Conservation (phyloP, 352 stramenopile species). For the Globisporangium parvum region DNA sequence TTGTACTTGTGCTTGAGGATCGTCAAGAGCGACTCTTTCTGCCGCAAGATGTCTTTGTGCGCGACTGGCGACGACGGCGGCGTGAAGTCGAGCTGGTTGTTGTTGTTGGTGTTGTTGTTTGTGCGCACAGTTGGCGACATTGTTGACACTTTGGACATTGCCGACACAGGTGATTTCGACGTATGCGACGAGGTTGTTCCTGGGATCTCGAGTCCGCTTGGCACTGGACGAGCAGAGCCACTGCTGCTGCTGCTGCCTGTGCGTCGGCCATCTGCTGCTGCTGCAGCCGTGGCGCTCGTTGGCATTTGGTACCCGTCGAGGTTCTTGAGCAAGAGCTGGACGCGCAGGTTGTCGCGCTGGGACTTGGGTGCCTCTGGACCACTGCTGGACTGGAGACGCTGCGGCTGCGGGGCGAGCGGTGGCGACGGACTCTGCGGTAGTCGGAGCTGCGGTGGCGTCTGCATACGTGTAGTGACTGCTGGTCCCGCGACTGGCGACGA, state of each 20-base stretch:
- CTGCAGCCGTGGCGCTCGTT: background rate
- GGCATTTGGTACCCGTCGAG: conserved; percentile 5
- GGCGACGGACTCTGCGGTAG: conserved; percentile 8
- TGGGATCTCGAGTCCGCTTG: conserved; percentile 10
- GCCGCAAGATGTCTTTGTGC: conserved; percentile 48
- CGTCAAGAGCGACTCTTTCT: conserved; percentile 52
- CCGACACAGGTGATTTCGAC: background rate
- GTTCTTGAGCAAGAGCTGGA: conserved; percentile 69
- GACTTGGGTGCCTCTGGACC: conserved; percentile 10
- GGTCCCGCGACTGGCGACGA: conserved; percentile 21
- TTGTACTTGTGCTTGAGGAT: conserved; percentile 59
- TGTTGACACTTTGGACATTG: background rate
- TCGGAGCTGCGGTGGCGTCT: conserved; percentile 6
- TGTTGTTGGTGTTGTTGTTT: background rate
- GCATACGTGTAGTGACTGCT: conserved; percentile 1
- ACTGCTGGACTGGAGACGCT: conserved; percentile 1
- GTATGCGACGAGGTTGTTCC: background rate
- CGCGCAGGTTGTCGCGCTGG: conserved; percentile 53
- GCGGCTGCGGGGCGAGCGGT: conserved; percentile 2
- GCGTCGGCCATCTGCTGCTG: background rate
- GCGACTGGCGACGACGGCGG: conserved; percentile 58
- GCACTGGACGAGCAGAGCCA: background rate
- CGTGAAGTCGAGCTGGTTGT: conserved; percentile 27
- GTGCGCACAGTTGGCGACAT: background rate
- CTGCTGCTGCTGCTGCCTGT: background rate